Percentiles rank a stretch among this genome's conserved stretches.
Evolutionary conservation across 2,329 filamentous ascomycete genomes (phyloP).

Genomic region (Iodosphaeria phyllophila): DNA sequence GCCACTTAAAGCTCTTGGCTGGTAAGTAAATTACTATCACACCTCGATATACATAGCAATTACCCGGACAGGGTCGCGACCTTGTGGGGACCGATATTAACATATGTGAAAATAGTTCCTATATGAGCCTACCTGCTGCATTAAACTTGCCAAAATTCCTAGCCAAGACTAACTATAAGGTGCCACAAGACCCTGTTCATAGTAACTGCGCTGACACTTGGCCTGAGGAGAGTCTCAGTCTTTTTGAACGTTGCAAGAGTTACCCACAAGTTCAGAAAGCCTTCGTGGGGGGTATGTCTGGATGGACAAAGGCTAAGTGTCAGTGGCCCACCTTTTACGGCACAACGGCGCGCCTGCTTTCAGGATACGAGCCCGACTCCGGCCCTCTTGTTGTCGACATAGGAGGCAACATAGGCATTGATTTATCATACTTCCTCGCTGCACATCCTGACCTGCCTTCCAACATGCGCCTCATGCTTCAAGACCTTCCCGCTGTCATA

Average conservation of each 20-base stretch:
- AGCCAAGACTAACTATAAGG: slow-evolving; percentile 7
- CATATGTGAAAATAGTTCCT: too few relatives aligned
- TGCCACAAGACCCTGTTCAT: slow-evolving; percentile 8
- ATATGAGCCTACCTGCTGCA: slow-evolving; percentile 5
- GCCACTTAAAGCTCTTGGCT: too few relatives aligned
- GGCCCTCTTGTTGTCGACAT: slow-evolving; percentile 19
- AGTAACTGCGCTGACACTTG: too few relatives aligned
- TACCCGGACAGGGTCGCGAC: too few relatives aligned
- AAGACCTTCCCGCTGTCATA: slow-evolving; percentile 18
- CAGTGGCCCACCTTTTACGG: slow-evolving; percentile 11
- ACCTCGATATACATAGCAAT: too few relatives aligned
- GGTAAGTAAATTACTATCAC: too few relatives aligned
- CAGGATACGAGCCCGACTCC: too few relatives aligned
- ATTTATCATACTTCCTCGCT: slow-evolving; percentile 13
- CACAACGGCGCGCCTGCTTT: too few relatives aligned
- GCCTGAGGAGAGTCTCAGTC: too few relatives aligned
- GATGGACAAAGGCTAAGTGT: slow-evolving; percentile 6
- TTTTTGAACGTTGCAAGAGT: slow-evolving; percentile 8
- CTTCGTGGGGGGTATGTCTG: slow-evolving; percentile 10
- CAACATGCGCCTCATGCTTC: slow-evolving; percentile 16
- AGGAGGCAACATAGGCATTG: slow-evolving; percentile 20
- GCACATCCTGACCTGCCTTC: slow-evolving; percentile 12
- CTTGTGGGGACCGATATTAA: too few relatives aligned
- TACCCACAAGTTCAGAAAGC: slow-evolving; percentile 6
- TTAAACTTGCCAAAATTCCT: slow-evolving; percentile 7